Evolutionary conservation across 176 grass and related monocot species (phyloP).

Genomic region (Oryza meridionalis): DNA sequence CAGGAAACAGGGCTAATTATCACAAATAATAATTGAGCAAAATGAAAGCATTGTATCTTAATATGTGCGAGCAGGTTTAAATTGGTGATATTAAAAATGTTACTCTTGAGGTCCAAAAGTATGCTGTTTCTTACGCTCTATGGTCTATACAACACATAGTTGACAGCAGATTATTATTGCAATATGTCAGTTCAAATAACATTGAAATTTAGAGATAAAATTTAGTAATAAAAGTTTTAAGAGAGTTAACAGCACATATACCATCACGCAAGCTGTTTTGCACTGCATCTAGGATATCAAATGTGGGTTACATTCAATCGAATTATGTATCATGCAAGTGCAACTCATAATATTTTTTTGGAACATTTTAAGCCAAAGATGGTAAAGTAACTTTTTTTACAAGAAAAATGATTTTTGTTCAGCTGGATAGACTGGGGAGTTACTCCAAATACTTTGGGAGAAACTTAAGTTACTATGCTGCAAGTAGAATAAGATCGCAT

Average conservation of each 20-base stretch:
- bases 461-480: conserved; percentile 20
- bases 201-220: conserved; percentile 10
- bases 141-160: conserved; percentile 16
- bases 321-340: background rate
- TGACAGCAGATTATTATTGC: background rate
- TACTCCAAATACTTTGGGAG: conserved; percentile 10
- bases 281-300: background rate
- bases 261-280: background rate
- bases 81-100: conserved; percentile 1
- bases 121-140: background rate
- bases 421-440: background rate
- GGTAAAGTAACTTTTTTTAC: background rate
- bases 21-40: too few species aligned
- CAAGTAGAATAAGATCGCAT: background rate
- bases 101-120: conserved; percentile 2
- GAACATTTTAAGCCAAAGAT: background rate
- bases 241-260: background rate
- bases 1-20: too few species aligned
- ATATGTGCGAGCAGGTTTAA: background rate
- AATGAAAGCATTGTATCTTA: background rate
- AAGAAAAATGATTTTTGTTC: conserved; percentile 8
- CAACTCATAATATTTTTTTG: background rate
- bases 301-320: background rate
- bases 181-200: conserved; percentile 25
- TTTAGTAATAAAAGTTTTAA: background rate